phyloP scores from a whole-genome alignment of 176 grass and related monocot genomes.

The Poa annua region DNA sequence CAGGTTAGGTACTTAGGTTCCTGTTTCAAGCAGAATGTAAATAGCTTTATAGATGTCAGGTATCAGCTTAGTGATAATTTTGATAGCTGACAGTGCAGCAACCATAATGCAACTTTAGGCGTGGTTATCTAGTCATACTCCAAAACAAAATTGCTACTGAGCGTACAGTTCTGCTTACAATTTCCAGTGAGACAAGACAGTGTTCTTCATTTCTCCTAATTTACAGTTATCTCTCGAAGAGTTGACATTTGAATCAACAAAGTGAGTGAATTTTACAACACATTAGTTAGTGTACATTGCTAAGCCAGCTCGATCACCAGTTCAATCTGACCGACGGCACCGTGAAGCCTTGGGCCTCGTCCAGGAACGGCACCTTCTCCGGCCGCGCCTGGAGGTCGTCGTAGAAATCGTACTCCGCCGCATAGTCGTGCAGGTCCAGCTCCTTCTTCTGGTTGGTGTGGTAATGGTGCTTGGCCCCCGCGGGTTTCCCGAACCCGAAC shows the following conservation, averaged over 20 bases:
- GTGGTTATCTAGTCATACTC: neutral
- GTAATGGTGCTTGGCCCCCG: conserved; percentile 75
- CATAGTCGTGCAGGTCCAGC: conserved; percentile 82
- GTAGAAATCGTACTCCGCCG: conserved; percentile 90
- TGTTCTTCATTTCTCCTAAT: neutral
- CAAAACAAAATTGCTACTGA: neutral
- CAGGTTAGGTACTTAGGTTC: too few relatives aligned
- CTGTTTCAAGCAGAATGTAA: too few relatives aligned
- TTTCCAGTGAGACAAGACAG: too few relatives aligned
- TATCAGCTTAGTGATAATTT: neutral
- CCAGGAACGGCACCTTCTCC: conserved; percentile 64
- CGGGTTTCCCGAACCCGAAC: conserved; percentile 80
- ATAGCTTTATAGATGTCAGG: neutral
- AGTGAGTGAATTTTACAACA: conserved; percentile 13
- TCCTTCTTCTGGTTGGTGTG: conserved; percentile 76
- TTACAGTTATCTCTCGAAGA: conserved; percentile 33
- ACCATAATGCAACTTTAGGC: neutral
- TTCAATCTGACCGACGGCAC: conserved; percentile 38
- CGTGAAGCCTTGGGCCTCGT: conserved; percentile 35
- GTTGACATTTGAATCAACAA: neutral
- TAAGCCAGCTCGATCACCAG: neutral
- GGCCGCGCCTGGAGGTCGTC: conserved; percentile 60
- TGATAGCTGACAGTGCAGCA: neutral
- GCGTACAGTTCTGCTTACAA: neutral
- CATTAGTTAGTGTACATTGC: neutral